These are phyloP conservation scores for Trametes cubensis DNA, from an alignment of 768 basidiomycete species.

Conservation along the genomic window DNA sequence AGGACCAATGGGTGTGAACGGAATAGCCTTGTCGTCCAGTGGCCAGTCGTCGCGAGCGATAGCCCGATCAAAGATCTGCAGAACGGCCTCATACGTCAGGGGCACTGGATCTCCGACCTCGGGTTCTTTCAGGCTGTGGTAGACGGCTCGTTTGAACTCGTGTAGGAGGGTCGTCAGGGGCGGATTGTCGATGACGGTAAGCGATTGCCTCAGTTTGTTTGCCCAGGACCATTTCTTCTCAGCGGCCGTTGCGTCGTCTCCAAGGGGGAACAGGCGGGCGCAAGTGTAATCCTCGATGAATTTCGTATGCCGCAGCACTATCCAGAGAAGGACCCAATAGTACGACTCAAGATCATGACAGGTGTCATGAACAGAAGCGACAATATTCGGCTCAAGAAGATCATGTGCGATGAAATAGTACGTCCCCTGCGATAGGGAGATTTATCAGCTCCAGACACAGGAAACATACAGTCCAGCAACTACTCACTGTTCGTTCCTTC, in stretches of 20 bases:
- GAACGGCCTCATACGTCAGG: not conserved
- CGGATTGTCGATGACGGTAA: too few species aligned
- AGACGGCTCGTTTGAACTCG: too few species aligned
- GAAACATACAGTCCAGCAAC: too few species aligned
- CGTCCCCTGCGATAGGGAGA: not conserved
- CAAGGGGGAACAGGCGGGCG: too few species aligned
- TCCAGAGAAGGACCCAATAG: slow-evolving; percentile 19
- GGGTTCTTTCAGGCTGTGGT: too few species aligned
- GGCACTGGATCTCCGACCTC: not conserved
- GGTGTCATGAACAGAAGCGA: slow-evolving; percentile 3
- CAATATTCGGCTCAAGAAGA: not conserved
- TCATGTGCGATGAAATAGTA: not conserved
- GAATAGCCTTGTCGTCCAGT: not conserved
- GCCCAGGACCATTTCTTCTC: too few species aligned
- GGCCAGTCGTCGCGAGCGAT: slow-evolving; percentile 1
- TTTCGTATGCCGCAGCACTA: slow-evolving; percentile 7
- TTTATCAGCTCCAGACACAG: too few species aligned
- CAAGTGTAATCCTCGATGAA: not conserved
- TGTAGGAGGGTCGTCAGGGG: not conserved
- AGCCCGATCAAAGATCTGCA: not conserved
- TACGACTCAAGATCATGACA: slow-evolving; percentile 18
- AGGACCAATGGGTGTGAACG: not conserved
- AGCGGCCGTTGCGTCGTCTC: not conserved
- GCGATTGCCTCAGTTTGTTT: too few species aligned
- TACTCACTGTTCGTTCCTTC: slow-evolving; percentile 1